Evolutionary conservation across 2,329 filamentous ascomycete species (phyloP), one percentile per base, ranked within the genome.

Genomic region (Botrytis cinerea): DNA sequence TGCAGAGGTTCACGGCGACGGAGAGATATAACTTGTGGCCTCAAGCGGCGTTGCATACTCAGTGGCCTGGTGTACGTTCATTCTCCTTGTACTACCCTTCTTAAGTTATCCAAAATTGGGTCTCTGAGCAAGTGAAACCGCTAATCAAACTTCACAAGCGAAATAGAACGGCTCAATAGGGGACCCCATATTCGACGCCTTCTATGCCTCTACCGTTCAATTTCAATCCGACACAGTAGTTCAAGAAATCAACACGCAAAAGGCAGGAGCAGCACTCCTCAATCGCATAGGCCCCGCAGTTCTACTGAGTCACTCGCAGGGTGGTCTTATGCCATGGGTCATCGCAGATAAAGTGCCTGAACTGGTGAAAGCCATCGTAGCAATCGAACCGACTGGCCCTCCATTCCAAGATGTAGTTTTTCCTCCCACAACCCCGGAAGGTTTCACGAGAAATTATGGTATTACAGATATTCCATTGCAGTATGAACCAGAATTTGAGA

Each of bases 401-500:
- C 85, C 85, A 0, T 87, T 87, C 76, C 80, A 76, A 40, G 83
- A 86, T 22, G 78, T 83, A 45, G 6, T 51, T 28, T 64, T 71
- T 25, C 32, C 69, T 12, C 28, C 57, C 0, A 71, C 32, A 6
- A 71, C 28, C 1, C 32, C 57, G 12, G 69, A 32, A 7, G 82
- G 85, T 51, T 81, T 79, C n/a, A 77, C 76, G 0, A 71, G 76
- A 25, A 76, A 81, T 0, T 89, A 82, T 77, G 87, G 86, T 1
- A 75, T 88, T 9, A 83, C 86, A 9, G 82, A 86, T 62, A 82
- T 85, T n/a, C 84, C 85, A 0, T 74, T 89, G 25, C 83, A 82
- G 0, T 89, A 87, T 76, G 60, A 71, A 40, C 43, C 57, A 12
- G 25, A 35, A 10, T 48, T 51, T 7, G 25, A 25, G 3, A 25